A percentile compares a stretch with the other conserved stretches of the same genome.
Conservation (phyloP, 352 stramenopile species). For the Phytophthora palmivora region DNA sequence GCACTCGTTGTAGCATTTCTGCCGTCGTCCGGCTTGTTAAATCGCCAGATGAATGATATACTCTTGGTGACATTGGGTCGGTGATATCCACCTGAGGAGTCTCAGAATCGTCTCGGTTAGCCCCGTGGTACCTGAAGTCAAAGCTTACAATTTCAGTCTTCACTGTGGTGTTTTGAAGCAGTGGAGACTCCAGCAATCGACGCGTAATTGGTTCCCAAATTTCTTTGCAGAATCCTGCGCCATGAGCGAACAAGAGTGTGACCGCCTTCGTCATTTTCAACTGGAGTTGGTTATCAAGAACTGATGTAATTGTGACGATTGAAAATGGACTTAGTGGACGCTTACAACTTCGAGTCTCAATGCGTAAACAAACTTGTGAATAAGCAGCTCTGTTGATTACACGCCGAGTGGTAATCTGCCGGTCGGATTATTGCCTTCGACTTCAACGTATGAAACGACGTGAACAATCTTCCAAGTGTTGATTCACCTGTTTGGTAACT, state of each 20-base stretch:
- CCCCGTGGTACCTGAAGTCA: slow-evolving; percentile 37
- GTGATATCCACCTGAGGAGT: slow-evolving; percentile 26
- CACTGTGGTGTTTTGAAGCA: slow-evolving; percentile 30
- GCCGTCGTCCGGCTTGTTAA: slow-evolving; percentile 27
- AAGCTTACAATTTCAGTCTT: slow-evolving; percentile 31
- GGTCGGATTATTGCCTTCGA: slow-evolving; percentile 1
- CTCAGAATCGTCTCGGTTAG: slow-evolving; percentile 37
- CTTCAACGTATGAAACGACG: background rate
- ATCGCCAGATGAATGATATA: slow-evolving; percentile 32
- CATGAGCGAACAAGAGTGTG: slow-evolving; percentile 49
- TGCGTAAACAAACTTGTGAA: background rate
- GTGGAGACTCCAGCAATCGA: slow-evolving; percentile 32
- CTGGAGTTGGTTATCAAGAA: background rate
- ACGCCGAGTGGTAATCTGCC: background rate
- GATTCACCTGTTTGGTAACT: slow-evolving; percentile 3
- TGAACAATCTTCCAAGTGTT: slow-evolving; percentile 10
- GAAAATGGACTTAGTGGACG: too few relatives aligned
- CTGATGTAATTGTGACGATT: slow-evolving; percentile 8
- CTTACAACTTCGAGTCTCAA: too few relatives aligned
- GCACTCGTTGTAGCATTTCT: slow-evolving; percentile 24
- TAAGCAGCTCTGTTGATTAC: slow-evolving; percentile 6
- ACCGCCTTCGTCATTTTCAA: slow-evolving; percentile 21
- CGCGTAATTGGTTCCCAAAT: slow-evolving; percentile 47
- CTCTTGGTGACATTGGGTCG: slow-evolving; percentile 28
- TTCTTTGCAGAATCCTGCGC: slow-evolving; percentile 43